Percentiles rank a stretch among this genome's conserved stretches.
Evolutionary conservation across 208 protist genomes (phyloP).

Genomic region (Blechomonas ayalai): DNA sequence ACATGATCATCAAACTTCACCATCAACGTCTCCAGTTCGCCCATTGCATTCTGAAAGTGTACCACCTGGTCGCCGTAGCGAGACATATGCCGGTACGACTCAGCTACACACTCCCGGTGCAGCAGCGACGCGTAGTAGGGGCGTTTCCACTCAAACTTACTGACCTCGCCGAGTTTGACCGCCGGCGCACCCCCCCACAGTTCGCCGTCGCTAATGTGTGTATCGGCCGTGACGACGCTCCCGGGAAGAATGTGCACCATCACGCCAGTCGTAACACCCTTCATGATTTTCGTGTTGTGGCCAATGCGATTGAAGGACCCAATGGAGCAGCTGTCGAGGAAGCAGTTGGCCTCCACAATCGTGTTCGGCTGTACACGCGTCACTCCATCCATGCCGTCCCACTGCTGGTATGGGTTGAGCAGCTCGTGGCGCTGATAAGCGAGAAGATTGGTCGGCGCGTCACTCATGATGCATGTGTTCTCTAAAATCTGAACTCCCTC

Average conservation of each 20-base stretch:
- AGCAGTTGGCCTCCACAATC: slow-evolving; percentile 84
- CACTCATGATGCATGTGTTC: slow-evolving; percentile 84
- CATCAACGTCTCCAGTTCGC: slow-evolving; percentile 75
- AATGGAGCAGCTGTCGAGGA: slow-evolving; percentile 83
- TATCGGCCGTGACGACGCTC: slow-evolving; percentile 75
- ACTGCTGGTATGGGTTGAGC: slow-evolving; percentile 87
- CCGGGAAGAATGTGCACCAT: slow-evolving; percentile 87
- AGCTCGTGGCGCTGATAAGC: slow-evolving; percentile 79
- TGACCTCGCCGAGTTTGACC: slow-evolving; percentile 70
- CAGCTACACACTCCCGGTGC: slow-evolving; percentile 60
- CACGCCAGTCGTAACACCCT: slow-evolving; percentile 82
- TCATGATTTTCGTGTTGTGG: slow-evolving; percentile 85
- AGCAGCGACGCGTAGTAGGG: slow-evolving; percentile 75
- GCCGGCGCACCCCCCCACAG: slow-evolving; percentile 85
- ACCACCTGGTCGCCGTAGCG: slow-evolving; percentile 84
- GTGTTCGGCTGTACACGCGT: slow-evolving; percentile 75
- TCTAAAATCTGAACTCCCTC: slow-evolving; percentile 84
- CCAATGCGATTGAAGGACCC: slow-evolving; percentile 84
- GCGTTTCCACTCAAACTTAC: slow-evolving; percentile 85
- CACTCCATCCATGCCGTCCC: slow-evolving; percentile 81
- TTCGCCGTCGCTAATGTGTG: slow-evolving; percentile 77
- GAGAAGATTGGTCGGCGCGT: slow-evolving; percentile 70
- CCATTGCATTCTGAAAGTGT: slow-evolving; percentile 71
- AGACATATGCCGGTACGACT: slow-evolving; percentile 82
- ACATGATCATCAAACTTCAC: slow-evolving; percentile 66